Evolutionary conservation across 768 basidiomycete genomes (phyloP), one percentile per base, ranked within the genome.

Genomic region (Boletus sp.): DNA sequence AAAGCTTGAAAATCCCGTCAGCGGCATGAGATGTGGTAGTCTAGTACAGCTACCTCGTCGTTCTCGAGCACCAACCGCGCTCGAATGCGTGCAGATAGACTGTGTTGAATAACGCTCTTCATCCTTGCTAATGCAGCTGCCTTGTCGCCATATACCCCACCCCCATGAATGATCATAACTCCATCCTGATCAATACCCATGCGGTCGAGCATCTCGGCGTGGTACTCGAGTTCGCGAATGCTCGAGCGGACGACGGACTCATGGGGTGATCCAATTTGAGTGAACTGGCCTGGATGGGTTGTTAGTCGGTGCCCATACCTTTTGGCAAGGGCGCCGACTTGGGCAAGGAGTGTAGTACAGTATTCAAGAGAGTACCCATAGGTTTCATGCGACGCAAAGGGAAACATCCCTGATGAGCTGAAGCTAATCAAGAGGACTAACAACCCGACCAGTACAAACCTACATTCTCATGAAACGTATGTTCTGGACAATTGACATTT

Each of bases 151-250:
- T 93, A 96, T 30, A 90, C 79, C 1, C 91, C 91, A 39, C 89
- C 87, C 15, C 91, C 88, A 70, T 94, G 92, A 9, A 94, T 79
- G 58, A 96, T 87, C 79, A 94, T 90, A 6, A 98, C 90, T 5
- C 87, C 83, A 54, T 98, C 92, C n/a, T 77, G 72, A 11, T 83
- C 90, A 32, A 92, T 66, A 0, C 83, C 88, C 90, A 96, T 92
- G 19, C 82, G 73, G 50, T 92, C 88, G 66, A 96, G 76, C 80
- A 97, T 88, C 69, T 95, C 84, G 55, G 84, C 84, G 56, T 98
- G 95, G 65, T 98, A 96, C 23, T 78, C 75, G 27, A 98, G 76
- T 55, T 98, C 94, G 15, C 88, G 77, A 10, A 95, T 74, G 17
- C 90, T 83, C 4, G 90, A 82, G 29, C 82, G 77, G 10, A 95